Evolutionary conservation across 106 monocot genomes (phyloP), one percentile per base, ranked within the genome.

Genomic region (Phalaenopsis equestris): DNA sequence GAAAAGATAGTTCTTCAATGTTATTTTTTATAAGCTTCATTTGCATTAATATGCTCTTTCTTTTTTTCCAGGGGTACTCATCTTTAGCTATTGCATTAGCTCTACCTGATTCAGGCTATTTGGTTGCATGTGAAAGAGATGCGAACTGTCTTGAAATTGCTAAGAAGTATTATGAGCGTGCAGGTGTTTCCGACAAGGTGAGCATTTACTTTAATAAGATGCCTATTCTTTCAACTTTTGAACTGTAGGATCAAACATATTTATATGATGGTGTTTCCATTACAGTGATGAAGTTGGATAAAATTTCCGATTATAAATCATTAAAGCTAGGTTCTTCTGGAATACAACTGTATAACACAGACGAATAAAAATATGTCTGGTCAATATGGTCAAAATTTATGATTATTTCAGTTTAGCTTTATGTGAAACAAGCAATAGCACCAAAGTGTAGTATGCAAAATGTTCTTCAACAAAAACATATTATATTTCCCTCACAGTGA

Each of bases 81-180:
- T 98, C 94, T 64, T 87, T 98, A 85, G 90, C 98, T 67, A 70
- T 98, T 81, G 98, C 98, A 79, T 86, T 94, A 72, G 90, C 73
- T 8, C 86, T 98, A 55, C 94, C 98, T 17, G 89, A 94, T 74
- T 90, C 94, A 57, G 97, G 97, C 30, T 30, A 23, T 58, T 79
- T 98, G 76, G 88, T 98, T 89, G 98, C 98, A 84, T 98, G 98
- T 82, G 94, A 98, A 86, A 92, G 85, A 87, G 98, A 98, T 88
- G 80, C 19, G 79, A 89, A 82, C 83, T 91, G 87, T 61, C 85
- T 98, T 77, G 86, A 94, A 91, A 80, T 94, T 88, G 98, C 98
- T 77, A 91, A 90, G 78, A 94, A 90, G 56, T 98, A 94, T 85
- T 98, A 94, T 85, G 83, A 86, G 67, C 83, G 65, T 37, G 92